Evolutionary conservation across 2,329 filamentous ascomycete species (phyloP), one percentile per base, ranked within the genome.

Genomic region (Hortaea sp.): DNA sequence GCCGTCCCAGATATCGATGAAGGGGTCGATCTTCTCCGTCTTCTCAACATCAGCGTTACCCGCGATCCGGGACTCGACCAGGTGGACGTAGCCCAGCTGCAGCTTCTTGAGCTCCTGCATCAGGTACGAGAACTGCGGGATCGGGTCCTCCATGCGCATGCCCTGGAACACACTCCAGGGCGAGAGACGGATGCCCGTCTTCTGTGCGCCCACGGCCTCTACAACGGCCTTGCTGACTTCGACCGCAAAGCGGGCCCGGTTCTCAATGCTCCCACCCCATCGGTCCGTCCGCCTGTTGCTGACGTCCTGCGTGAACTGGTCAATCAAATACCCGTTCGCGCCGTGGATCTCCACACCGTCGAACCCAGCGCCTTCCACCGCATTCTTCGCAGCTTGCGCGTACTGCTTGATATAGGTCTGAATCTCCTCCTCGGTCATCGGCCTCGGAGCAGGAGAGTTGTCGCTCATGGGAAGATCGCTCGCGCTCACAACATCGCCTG

Each of bases 111-210:
- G 64, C 38, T 73, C 69, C 30, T 64, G 55, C 38, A 79, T 69
- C 6, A 84, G 58, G 54, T 85, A 69, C 0, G 66, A 66, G 57
- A 84, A 86, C 50, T 85, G 80, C 0, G 80, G 76, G 6, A 77
- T 57, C 0, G 81, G 80, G 39, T 85, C 71, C 0, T 62, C 53
- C 77, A 84, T 82, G 30, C 66, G 65, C 80, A 85, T 81, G 30
- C 72, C 73, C 49, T 84, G 78, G 64, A 79, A 84, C 0, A 64
- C 63, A 42, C 2, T 70, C 76, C 4, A 85, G 61, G 1, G 81
- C 73, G 29, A 84, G 27, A 46, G 44, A 11, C 44, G 38, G 31
- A 46, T 73, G 1, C 71, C 77, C 2, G 73, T 69, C 9, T 68
- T 51, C 1, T 80, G 71, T 0, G 72, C 59, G 1, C 79, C 80